Evolutionary conservation across 2,329 filamentous ascomycete species (phyloP), one percentile per base, ranked within the genome.

Genomic region (Scedosporium minutisporum): DNA sequence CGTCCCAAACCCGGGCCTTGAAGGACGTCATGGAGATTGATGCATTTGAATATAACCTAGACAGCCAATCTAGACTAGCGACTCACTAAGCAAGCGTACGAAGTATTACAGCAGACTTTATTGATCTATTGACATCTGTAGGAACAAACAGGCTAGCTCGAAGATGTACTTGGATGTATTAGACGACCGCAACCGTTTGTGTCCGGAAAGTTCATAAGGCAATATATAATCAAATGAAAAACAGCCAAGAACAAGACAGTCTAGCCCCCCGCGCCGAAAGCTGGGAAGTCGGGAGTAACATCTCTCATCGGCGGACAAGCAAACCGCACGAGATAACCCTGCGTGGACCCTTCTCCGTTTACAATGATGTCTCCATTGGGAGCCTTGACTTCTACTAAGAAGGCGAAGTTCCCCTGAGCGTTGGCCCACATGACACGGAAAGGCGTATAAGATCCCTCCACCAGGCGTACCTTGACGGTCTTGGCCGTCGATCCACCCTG

Each of bases 381-480:
- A 18, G n/a, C 44, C 44, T 48, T 48, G 5, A 48, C 44, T 5
- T n/a, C 18, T 48, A 48, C 44, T 21, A 21, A 48, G 44, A 61
- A 61, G 7, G 48, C n/a, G 25, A 48, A 53, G 23, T 55, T 25
- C 10, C 23, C 57, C 18, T 63, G 57, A 1, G 55, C 57, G 23
- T 63, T 60, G 18, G 57, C 62, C 55, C 57, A 63, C 21, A 63
- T 21, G 4, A 63, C 41, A 14, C 57, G 55, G 38, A 60, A 59
- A 21, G 62, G 62, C 14, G 57, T 63, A 25, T 55, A 63, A 48
- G 44, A 18, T 48, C 44, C 44, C 44, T n/a, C 44, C 21, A 7
- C 5, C 9, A 48, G 14, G 44, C 21, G 16, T n/a, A 48, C 14
- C 16, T 6, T 48, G 18, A 48, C 16, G 6, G 55, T 63, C 12